Base-by-base conservation (phyloP, 805 yeast species). In the Suhomyces prunicola region DNA sequence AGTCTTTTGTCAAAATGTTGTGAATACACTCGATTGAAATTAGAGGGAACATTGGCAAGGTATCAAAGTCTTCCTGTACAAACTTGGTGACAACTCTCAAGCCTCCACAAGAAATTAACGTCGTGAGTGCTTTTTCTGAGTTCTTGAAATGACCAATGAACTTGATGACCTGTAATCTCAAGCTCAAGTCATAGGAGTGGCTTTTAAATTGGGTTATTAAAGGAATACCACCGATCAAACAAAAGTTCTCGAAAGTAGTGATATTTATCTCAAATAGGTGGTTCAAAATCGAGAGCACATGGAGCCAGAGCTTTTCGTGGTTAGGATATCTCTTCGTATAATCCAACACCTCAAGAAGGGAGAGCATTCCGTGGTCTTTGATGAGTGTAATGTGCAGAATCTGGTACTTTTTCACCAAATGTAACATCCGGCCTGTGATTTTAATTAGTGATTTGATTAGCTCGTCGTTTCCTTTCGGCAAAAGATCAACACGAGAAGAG, bases 61-160 rank as follows among this genome's bases (percentile, higher is more conserved):
- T 42, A 42, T 71, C 77, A 50, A 72, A 71, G 54, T 78, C 81
- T 50, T 75, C 81, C 51, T 78, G 81, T 3, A 79, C 68, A 54
- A 79, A 75, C 39, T 75, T 73, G 0, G 78, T 61, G 29, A 79
- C 63, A 3, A 78, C 72, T 29, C 73, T 63, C 19, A 81, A 62
- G 0, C 81, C 81, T 3, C 83, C 83, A 49, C 76, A 66, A 3
- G 80, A 73, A 4, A 78, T 69, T 54, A 78, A 75, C 70, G 71
- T 67, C 4, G 72, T 63, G 10, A 77, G 54, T 1, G 77, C 72
- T 23, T 56, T 59, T 13, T 70, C 72, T 8, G 78, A 73, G n/a
- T 60, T 57, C 23, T 64, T 57, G 23, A 77, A 67, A 15, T 62
- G 60, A 33, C 67, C 57, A 9, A 75, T 63, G 50, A 76, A 75